These are phyloP conservation scores for Sporobolomyces pararoseus DNA, from an alignment of 768 basidiomycete species.

Conservation along the genomic window DNA sequence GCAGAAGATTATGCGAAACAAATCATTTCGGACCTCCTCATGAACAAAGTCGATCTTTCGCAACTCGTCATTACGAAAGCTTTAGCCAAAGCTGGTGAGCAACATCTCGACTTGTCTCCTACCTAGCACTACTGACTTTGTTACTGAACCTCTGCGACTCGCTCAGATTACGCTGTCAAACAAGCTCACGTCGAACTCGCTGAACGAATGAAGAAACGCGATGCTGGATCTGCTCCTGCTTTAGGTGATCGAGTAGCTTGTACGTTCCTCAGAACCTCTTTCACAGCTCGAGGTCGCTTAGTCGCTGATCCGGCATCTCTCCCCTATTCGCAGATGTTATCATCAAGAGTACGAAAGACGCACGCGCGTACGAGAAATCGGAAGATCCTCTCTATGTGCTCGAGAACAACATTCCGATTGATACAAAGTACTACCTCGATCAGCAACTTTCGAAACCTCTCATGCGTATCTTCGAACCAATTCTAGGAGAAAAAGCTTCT, in stretches of 20 bases:
- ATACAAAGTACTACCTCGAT: constrained; percentile 96
- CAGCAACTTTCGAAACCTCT: constrained; percentile 96
- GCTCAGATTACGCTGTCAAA: constrained; percentile 85
- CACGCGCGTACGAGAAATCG: constrained; percentile 96
- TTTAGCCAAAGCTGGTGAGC: constrained; percentile 73
- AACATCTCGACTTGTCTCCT: no score
- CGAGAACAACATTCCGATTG: constrained; percentile 96
- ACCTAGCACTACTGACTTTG: no score
- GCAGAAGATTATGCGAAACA: constrained; percentile 96
- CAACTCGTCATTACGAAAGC: constrained; percentile 99
- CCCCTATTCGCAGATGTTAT: constrained; percentile 63
- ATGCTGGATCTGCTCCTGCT: constrained; percentile 96
- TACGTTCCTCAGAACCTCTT: constrained; percentile 34
- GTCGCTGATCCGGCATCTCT: neutral
- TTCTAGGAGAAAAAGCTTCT: constrained; percentile 83
- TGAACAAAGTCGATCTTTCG: constrained; percentile 98
- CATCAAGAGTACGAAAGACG: constrained; percentile 90
- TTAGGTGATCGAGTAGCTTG: constrained; percentile 98
- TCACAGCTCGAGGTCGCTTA: no score
- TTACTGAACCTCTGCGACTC: neutral
- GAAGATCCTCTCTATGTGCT: constrained; percentile 96
- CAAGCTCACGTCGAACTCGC: constrained; percentile 96
- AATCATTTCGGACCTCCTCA: constrained; percentile 84
- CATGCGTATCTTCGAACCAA: constrained; percentile 96
- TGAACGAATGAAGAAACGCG: constrained; percentile 89